Evolutionary conservation across 1,284 basidiomycete genomes (phyloP), one percentile per base, ranked within the genome.

Genomic region (Phlebopus sp.): DNA sequence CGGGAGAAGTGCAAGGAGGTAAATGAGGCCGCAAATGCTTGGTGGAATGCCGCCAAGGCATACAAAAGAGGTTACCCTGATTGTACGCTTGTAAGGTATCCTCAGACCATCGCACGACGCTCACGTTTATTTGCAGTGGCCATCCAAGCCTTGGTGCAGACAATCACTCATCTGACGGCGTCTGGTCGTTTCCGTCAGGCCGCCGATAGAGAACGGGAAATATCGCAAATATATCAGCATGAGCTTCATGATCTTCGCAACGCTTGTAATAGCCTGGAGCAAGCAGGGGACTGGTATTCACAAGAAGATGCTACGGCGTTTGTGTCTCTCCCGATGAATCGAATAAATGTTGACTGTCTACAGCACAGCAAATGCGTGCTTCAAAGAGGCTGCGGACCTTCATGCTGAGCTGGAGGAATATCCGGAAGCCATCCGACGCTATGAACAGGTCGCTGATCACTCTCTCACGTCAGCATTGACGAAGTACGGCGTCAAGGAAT

Each of bases 401-500:
- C 91, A 93, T 51, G 95, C 92, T 13, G 90, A 96, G 51, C 70
- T 99, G 11, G 89, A 86, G 53, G 81, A 97, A 57, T 98, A 86
- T 68, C 76, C 82, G 10, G 78, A 84, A 53, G 94, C 97, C 3
- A 92, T 98, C 59, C 78, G 86, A 54, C 84, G 86, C 52, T 97
- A 97, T 64, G 87, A 92, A 62, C 84, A 90, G 60, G 94, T 99
- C 38, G 97, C 95, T 2, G 79, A 89, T 54, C 86, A 90, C 68
- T 92, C 89, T 14, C 73, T 99, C 41, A 75, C 75, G 2, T 93
- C 89, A 44, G 77, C 87, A 15, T 73, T 99, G 58, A 99, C 97
- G n/a, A 93, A 93, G 69, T 99, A 97, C 74, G 94, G 90, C 55
- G 96, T 98, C 59, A 99, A 98, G 72, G 96, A 99, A 62, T 97